These are phyloP conservation scores for Neurospora africana DNA, from an alignment of 495 filamentous ascomycete species.

Conservation along the genomic window DNA sequence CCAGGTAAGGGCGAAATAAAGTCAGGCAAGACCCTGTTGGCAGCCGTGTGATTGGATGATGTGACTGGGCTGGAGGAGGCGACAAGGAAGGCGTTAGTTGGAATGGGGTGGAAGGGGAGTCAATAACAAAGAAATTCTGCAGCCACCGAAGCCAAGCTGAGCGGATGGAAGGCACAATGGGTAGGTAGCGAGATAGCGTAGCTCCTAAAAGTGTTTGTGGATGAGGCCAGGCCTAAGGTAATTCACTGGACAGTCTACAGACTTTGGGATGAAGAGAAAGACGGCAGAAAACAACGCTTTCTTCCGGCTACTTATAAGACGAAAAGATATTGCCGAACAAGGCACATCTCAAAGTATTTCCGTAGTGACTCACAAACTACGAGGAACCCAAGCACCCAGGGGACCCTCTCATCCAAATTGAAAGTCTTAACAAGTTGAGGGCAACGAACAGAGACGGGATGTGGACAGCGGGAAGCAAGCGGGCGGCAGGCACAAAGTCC, in stretches of 20 bases:
- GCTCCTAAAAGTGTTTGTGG: background rate
- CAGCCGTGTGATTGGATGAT: background rate
- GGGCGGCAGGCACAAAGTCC: background rate
- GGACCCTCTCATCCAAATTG: background rate
- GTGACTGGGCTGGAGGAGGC: background rate
- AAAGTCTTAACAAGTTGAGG: background rate
- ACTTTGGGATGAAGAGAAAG: background rate
- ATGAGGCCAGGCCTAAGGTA: background rate
- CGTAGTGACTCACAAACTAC: background rate
- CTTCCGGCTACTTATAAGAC: background rate
- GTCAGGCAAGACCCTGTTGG: background rate
- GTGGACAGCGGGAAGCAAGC: background rate
- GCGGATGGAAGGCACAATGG: background rate
- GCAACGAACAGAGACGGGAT: background rate
- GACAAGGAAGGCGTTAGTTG: background rate
- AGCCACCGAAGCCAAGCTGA: background rate
- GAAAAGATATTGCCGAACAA: background rate
- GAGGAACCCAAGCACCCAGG: background rate
- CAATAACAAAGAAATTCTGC: constrained; percentile 4
- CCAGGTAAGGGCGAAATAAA: background rate
- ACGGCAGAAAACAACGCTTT: background rate
- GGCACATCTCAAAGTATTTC: background rate
- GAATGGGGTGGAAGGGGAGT: background rate
- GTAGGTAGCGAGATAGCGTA: background rate
- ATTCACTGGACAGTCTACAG: background rate